Evolutionary conservation across 169 alveolate genomes (phyloP).

Genomic region (Plasmodium vivax): DNA sequence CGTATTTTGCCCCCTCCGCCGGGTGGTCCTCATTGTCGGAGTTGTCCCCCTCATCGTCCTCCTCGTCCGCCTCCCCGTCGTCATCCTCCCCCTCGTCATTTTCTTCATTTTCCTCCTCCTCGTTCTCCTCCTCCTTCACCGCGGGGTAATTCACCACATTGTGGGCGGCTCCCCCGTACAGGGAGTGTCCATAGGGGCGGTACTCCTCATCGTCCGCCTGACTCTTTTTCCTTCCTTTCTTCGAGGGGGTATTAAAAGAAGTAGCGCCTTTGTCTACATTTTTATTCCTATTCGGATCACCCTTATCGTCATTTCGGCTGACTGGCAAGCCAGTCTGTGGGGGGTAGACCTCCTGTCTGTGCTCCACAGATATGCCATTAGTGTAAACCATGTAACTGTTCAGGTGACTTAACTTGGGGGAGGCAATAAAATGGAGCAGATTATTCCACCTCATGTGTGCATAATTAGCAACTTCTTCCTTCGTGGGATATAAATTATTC

Average conservation of each 20-base stretch:
- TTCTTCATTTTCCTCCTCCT: not conserved
- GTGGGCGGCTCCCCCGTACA: not conserved
- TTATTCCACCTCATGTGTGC: conserved; percentile 57
- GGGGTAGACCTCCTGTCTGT: not conserved
- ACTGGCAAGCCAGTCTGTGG: not conserved
- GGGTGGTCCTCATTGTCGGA: not conserved
- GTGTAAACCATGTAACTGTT: not conserved
- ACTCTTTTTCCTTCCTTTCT: not conserved
- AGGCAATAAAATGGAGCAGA: conserved; percentile 60
- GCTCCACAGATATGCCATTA: not conserved
- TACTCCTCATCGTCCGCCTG: conserved; percentile 27
- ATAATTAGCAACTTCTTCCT: conserved; percentile 40
- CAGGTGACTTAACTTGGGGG: conserved; percentile 20
- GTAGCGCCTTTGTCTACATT: not conserved
- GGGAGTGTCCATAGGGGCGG: not conserved
- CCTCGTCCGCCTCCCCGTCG: not conserved
- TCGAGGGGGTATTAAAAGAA: not conserved
- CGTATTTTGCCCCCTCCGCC: not conserved
- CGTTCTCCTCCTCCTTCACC: not conserved
- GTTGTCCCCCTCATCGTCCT: not conserved
- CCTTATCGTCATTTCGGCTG: not conserved
- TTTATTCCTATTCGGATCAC: not conserved
- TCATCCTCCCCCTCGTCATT: not conserved
- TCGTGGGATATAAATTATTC: conserved; percentile 55
- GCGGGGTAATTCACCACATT: not conserved